Evolutionary conservation across 768 basidiomycete genomes (phyloP), one percentile per base, ranked within the genome.

Genomic region (Chalciporus piperatus): DNA sequence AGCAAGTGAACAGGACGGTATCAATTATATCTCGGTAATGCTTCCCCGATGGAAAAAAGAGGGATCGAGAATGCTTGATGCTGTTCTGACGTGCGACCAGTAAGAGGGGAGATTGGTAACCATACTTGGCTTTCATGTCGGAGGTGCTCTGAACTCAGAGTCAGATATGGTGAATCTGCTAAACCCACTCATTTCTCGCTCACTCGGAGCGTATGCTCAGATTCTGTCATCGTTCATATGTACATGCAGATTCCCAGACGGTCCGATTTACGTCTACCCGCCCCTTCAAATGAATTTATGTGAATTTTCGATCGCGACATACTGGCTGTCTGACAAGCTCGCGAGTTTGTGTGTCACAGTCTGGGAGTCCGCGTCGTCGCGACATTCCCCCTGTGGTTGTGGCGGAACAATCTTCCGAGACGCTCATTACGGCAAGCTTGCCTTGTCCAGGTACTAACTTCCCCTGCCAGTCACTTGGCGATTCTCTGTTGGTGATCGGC

Each of bases 21-120:
- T 57, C 63, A 63, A 69, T 67, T 57, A 50, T 62, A 63, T 48
- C 50, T 67, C 63, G 69, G 69, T 65, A 65, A 59, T 35, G 25
- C 50, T 61, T 63, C 54, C 61, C 58, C 56, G 55, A 52, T 55
- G 49, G 55, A 57, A 58, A 62, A 45, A 43, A 27, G 35, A 48
- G 51, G 19, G 44, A 57, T 56, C 47, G 55, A 57, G 56, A 57
- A 65, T 54, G 32, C 43, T 42, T 37, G 45, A 22, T 58, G n/a
- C 35, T 43, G 57, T 54, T 47, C 50, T 54, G 47, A 53, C 58
- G 59, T 59, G 57, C 50, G 56, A 57, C 54, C 35, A 37, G 14
- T 53, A 8, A 57, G 50, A 45, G 45, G 50, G 47, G 57, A 52
- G 51, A 55, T 43, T 10, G 11, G 51, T 57, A 41, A 28, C 67